Base-by-base conservation (phyloP, 2,329 filamentous ascomycete genomes). In the Incumbomyces delicatus region DNA sequence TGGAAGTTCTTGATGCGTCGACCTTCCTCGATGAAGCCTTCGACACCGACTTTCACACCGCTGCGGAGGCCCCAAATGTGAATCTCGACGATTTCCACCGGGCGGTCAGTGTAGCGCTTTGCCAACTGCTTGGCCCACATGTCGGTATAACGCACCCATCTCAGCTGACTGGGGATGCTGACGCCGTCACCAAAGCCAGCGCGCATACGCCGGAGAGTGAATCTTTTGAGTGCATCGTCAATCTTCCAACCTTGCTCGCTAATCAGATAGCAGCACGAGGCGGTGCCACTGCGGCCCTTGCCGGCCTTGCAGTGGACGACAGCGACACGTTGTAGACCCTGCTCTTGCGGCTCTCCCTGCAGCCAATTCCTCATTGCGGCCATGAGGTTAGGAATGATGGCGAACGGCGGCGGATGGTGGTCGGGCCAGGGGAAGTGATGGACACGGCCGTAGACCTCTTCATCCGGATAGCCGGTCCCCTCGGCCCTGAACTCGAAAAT, bases 401-500 rank as follows among this genome's bases (percentile, higher is more conserved):
- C 76, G 59, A 98, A 98, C 0, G 92, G 92, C 44, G 92, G 92
- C 2, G 92, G 92, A 62, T 98, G 92, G 62, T 98, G 92, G 62
- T 98, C 92, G 0, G 92, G 92, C 80, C 87, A 98, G 1, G 92
- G 92, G 60, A 89, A 96, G 66, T 98, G 92, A 53, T 83, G 78
- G 53, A 96, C 82, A 2, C 89, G 77, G 30, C 79, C 76, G 62
- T 95, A 87, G 1, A 98, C 90, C 48, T 89, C 85, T 14, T 81
- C 77, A 61, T 98, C 92, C 0, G 88, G 88, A 60, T 98, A 98
- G 1, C 92, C 92, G 0, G 92, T 95, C 4, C 92, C 92, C 64
- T 98, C 92, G 31, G 88, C 92, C 38, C 92, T 82, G 58, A 98
- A 98, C 67, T 98, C 92, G 87, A 90, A 98, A 59, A 98, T 95